A percentile compares a stretch with the other conserved stretches of the same genome.
Conservation (phyloP, 1,139 yeast species). For the Kodamaea anthophila region DNA sequence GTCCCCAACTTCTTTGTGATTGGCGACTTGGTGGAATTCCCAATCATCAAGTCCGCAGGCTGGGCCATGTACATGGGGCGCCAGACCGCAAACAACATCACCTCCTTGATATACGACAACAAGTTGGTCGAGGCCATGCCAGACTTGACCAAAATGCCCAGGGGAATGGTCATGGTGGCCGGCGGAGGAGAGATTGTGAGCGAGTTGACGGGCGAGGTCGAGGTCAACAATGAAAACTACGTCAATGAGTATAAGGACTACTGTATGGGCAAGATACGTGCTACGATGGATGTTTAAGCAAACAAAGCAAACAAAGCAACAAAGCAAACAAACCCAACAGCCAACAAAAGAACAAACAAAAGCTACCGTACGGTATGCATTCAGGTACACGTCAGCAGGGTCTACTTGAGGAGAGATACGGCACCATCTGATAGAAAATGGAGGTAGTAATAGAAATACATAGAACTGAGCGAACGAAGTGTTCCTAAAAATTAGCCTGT, state of each 20-base stretch:
- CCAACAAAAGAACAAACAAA: no score
- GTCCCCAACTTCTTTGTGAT: constrained; percentile 27
- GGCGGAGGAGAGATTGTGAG: constrained; percentile 38
- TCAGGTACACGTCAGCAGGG: no score
- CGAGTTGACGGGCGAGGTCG: constrained; percentile 32
- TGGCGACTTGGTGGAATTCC: constrained; percentile 38
- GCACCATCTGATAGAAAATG: no score
- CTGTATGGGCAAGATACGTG: constrained; percentile 22
- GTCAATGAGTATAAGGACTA: constrained; percentile 38
- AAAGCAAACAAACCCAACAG: no score
- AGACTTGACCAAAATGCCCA: constrained; percentile 28
- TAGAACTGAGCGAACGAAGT: no score
- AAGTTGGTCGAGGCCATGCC: constrained; percentile 32
- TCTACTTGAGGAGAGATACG: no score
- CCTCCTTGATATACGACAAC: constrained; percentile 24
- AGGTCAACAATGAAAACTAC: constrained; percentile 30
- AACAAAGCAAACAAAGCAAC: no score
- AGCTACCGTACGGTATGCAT: no score
- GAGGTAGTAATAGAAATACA: not conserved
- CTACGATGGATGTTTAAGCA: constrained; percentile 14
- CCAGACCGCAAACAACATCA: constrained; percentile 35
- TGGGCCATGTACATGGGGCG: constrained; percentile 45
- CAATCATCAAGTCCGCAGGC: constrained; percentile 41
- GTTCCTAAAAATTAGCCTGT: no score
- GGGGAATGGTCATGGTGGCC: constrained; percentile 41